Base-by-base conservation (phyloP, 2,329 filamentous ascomycete genomes). In the Colletotrichum endophyticum region DNA sequence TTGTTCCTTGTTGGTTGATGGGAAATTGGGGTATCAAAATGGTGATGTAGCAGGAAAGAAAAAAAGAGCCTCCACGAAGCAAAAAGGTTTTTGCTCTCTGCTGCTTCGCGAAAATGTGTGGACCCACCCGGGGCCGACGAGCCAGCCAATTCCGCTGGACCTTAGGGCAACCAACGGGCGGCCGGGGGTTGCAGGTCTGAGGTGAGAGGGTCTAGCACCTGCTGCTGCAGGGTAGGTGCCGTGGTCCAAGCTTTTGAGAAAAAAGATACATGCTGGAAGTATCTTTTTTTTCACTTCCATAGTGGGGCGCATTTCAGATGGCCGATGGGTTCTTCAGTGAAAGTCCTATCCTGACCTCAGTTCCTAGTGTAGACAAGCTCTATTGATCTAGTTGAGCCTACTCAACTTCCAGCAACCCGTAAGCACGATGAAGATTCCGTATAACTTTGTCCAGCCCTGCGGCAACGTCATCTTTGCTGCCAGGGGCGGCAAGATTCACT, bases 401-500 rank as follows among this genome's bases (percentile, higher is more conserved):
- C 11, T 32, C 25, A 70, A 49, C n/a, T 57, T 15, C 13, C 9
- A 27, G 49, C 28, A 57, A 53, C 11, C 44, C 59, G 15, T 13
- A 25, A 7, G 67, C 59, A 82, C 79, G n/a, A 88, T 89, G 85
- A 85, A 85, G 77, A 82, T 91, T 73, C 93, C 94, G n/a, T 94
- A 94, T 80, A 94, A 94, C 80, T 90, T 91, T 79, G 84, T 95
- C 63, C 86, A 86, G 66, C 83, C 85, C 44, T 87, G 89, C 78
- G 90, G 90, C 62, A 84, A 89, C 79, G 84, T 94, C 25, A 84
- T 98, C 22, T 89, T 98, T 79, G 94, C 94, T 49, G 94, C 95
- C 30, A 92, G 93, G 77, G 95, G 95, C 16, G 91, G 93, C 64
- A 91, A 89, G 80, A 91, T 98, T 70, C 91, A 95, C 81, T 91